A percentile compares a stretch with the other conserved stretches of the same genome.
Conservation (phyloP, 148 eudicot species). For the Tetragonia tetragonoides region DNA sequence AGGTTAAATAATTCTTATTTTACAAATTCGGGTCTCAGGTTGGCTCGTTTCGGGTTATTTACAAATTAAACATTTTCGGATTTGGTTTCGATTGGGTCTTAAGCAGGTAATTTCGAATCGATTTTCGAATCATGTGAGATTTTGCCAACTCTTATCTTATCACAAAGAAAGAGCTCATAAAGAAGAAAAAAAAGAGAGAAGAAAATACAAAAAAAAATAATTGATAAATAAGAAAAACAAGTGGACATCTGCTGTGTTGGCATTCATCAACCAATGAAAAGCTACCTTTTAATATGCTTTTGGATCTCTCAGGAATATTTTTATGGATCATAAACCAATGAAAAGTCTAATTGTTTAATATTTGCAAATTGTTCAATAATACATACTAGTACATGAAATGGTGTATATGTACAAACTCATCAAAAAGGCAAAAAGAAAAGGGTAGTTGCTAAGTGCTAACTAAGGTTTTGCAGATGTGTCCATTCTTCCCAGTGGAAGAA, state of each 20-base stretch:
- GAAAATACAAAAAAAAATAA: background rate
- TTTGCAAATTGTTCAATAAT: too few relatives aligned
- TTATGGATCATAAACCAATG: background rate
- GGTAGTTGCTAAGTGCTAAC: too few relatives aligned
- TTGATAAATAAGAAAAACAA: background rate
- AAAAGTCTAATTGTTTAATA: too few relatives aligned
- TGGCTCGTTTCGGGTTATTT: too few relatives aligned
- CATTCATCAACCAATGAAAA: slow-evolving; percentile 20
- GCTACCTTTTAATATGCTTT: slow-evolving; percentile 9
- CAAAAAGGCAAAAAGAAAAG: background rate
- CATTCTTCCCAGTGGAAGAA: background rate
- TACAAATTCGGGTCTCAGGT: too few relatives aligned
- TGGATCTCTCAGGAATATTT: background rate
- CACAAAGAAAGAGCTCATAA: background rate
- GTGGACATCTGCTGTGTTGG: slow-evolving; percentile 15
- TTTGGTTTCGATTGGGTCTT: too few relatives aligned
- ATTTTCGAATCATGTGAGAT: too few relatives aligned
- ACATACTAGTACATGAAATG: too few relatives aligned
- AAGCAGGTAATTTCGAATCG: too few relatives aligned
- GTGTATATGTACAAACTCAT: background rate
- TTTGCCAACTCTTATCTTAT: background rate
- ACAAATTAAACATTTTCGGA: too few relatives aligned
- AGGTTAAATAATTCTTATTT: too few relatives aligned
- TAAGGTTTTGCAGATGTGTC: too few relatives aligned
- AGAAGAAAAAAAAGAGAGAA: background rate